These are phyloP conservation scores for Dactylellina drechsleri DNA, from an alignment of 2,329 filamentous ascomycete genomes.

Conservation along the genomic window DNA sequence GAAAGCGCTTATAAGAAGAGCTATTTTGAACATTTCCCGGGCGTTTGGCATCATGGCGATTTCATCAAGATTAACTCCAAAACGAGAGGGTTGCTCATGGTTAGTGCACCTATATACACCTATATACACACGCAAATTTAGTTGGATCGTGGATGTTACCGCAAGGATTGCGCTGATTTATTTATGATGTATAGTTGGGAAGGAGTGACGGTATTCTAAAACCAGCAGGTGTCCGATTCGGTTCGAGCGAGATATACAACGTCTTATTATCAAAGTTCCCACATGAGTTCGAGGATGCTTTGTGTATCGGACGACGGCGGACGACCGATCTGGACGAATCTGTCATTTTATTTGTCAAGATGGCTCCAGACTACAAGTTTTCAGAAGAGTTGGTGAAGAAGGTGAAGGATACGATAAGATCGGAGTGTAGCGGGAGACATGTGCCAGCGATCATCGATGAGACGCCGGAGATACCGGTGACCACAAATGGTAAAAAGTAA, in stretches of 20 bases:
- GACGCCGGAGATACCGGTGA: conserved; percentile 87
- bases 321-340: conserved; percentile 81
- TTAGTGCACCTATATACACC: conserved; percentile 67
- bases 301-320: conserved; percentile 82
- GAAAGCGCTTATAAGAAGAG: conserved; percentile 80
- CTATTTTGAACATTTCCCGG: conserved; percentile 86
- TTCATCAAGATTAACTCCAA: conserved; percentile 78
- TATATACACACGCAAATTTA: not conserved
- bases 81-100: conserved; percentile 85
- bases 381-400: conserved; percentile 69
- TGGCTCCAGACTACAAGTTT: conserved; percentile 70
- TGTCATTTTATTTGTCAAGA: conserved; percentile 87
- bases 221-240: conserved; percentile 87
- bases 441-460: conserved; percentile 85
- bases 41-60: conserved; percentile 91
- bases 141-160: not conserved
- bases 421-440: conserved; percentile 84
- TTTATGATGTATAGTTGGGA: conserved; percentile 28
- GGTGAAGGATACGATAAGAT: conserved; percentile 76
- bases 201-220: conserved; percentile 92
- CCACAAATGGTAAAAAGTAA: conserved; percentile 94
- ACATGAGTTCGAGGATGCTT: conserved; percentile 79
- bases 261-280: conserved; percentile 86
- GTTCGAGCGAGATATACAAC: conserved; percentile 95
- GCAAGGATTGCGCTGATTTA: not conserved